Conservation (phyloP, 1,284 basidiomycete species). For the Vanrija sp. region DNA sequence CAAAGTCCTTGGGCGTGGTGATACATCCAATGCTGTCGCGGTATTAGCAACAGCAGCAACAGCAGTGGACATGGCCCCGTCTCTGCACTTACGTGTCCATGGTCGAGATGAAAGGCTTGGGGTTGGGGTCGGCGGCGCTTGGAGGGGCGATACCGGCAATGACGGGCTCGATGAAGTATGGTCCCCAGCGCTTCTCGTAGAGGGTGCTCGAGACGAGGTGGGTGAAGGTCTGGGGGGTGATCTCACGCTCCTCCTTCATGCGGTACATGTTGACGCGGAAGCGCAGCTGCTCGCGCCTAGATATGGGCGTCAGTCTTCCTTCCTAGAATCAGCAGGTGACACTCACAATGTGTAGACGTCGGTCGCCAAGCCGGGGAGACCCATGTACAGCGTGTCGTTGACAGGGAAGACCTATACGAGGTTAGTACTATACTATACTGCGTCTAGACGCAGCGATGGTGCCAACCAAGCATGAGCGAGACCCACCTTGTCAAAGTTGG, state of each 20-base stretch:
- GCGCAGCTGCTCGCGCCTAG: slow-evolving; percentile 78
- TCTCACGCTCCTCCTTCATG: slow-evolving; percentile 98
- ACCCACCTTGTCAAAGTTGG: slow-evolving; percentile 87
- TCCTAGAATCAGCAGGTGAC: no score
- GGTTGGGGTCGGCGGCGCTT: slow-evolving; percentile 59
- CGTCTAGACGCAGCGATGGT: no score
- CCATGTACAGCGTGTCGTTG: slow-evolving; percentile 87
- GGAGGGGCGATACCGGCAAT: slow-evolving; percentile 77
- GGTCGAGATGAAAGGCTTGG: slow-evolving; percentile 92
- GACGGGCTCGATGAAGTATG: slow-evolving; percentile 96
- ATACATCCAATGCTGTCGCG: slow-evolving; percentile 69
- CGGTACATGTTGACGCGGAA: slow-evolving; percentile 99
- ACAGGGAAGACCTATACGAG: slow-evolving; percentile 78
- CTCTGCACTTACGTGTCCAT: slow-evolving; percentile 64
- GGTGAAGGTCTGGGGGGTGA: slow-evolving; percentile 93
- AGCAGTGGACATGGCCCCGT: neutral
- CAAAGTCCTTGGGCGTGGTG: slow-evolving; percentile 69
- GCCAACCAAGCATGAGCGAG: neutral
- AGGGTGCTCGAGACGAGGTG: slow-evolving; percentile 95
- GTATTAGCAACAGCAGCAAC: neutral
- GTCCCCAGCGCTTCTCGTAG: slow-evolving; percentile 93
- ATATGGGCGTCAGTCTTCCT: slow-evolving; percentile 1
- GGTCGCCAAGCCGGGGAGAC: slow-evolving; percentile 87
- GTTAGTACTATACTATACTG: neutral
- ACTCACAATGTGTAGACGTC: slow-evolving; percentile 87